These are phyloP conservation scores for Podila epigama DNA, from an alignment of 192 early-diverging fungal species.

Conservation along the genomic window DNA sequence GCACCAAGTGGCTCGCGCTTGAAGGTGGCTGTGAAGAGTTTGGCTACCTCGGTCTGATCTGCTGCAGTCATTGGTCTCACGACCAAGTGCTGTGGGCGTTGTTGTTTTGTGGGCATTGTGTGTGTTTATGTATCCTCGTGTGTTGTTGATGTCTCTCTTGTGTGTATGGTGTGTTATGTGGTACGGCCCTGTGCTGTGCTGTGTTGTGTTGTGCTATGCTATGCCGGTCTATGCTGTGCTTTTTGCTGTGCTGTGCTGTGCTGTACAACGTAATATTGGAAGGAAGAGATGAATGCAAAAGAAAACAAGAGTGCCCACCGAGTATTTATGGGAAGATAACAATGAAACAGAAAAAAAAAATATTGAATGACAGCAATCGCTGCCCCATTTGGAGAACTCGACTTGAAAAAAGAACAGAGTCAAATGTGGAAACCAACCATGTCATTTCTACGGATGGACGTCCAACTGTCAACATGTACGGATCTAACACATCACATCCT, in stretches of 20 bases:
- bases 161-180: not conserved
- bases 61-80: slow-evolving; percentile 21
- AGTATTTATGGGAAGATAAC: not conserved
- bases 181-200: no score
- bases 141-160: not conserved
- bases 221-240: no score
- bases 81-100: slow-evolving; percentile 21
- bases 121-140: no score
- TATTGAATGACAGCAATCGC: not conserved
- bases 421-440: no score
- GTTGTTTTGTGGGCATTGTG: not conserved
- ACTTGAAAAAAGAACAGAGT: no score
- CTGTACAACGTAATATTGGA: not conserved
- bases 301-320: not conserved
- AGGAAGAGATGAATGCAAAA: not conserved
- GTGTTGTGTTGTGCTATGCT: no score
- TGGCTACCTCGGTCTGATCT: slow-evolving; percentile 21
- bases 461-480: no score
- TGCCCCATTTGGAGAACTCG: no score
- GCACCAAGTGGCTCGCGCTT: slow-evolving; percentile 32
- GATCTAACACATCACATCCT: no score
- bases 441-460: no score
- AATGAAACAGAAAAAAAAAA: not conserved
- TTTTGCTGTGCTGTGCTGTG: no score
- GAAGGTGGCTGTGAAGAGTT: slow-evolving; percentile 32